Evolutionary conservation across 1,139 yeast genomes (phyloP).

Genomic region (Yarrowia galli): DNA sequence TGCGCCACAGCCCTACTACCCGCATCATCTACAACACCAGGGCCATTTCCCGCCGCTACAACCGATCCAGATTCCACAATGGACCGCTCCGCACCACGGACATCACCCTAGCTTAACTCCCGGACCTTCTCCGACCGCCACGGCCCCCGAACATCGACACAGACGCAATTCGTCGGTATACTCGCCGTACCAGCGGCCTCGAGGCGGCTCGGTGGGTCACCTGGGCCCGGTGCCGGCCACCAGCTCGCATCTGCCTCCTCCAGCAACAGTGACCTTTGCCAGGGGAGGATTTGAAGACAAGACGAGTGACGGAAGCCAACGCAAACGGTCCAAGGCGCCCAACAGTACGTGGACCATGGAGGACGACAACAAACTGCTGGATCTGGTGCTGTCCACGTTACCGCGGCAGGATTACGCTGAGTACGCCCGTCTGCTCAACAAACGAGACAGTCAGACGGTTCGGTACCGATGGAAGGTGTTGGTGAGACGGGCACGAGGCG

Average conservation of each 20-base stretch:
- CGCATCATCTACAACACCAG: slow-evolving; percentile 34
- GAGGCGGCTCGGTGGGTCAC: slow-evolving; percentile 32
- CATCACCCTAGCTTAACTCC: slow-evolving; percentile 30
- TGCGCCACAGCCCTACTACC: slow-evolving; percentile 28
- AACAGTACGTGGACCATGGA: slow-evolving; percentile 50
- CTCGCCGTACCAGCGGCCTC: slow-evolving; percentile 33
- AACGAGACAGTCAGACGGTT: slow-evolving; percentile 51
- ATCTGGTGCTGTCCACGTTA: slow-evolving; percentile 48
- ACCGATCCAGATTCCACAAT: slow-evolving; percentile 32
- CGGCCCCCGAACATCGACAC: slow-evolving; percentile 20
- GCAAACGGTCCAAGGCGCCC: slow-evolving; percentile 48
- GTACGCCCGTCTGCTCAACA: slow-evolving; percentile 49
- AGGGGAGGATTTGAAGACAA: slow-evolving; percentile 36
- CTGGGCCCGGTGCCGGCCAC: slow-evolving; percentile 2
- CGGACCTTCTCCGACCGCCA: slow-evolving; percentile 27
- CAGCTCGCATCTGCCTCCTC: slow-evolving; percentile 7
- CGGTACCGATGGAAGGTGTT: slow-evolving; percentile 52
- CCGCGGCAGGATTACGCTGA: slow-evolving; percentile 51
- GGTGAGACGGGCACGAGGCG: slow-evolving; percentile 49
- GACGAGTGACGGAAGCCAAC: slow-evolving; percentile 29
- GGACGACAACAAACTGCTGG: slow-evolving; percentile 48
- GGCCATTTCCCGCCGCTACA: slow-evolving; percentile 15
- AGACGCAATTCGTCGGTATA: slow-evolving; percentile 30
- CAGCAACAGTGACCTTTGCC: slow-evolving; percentile 28
- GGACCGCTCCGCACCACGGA: slow-evolving; percentile 34